Evolutionary conservation across 805 yeast species (phyloP).

Genomic region (Saccharomycopsis sp.): DNA sequence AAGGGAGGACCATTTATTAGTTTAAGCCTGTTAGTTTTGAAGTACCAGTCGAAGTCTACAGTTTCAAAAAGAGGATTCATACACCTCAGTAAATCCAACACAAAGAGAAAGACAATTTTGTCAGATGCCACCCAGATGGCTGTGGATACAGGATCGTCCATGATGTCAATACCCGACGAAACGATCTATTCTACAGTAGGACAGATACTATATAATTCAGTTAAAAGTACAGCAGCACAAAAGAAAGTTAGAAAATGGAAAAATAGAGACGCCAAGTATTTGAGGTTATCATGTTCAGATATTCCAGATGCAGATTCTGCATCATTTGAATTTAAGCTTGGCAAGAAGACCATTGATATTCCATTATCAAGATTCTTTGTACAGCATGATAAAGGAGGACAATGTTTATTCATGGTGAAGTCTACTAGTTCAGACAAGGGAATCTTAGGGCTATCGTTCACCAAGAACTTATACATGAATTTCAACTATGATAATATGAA

Average conservation of each 20-base stretch:
- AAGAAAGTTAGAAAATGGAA: slow-evolving; percentile 1
- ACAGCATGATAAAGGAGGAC: not conserved
- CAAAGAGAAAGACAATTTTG: not conserved
- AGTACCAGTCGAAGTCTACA: not conserved
- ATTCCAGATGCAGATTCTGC: not conserved
- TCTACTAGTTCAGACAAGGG: not conserved
- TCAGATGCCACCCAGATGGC: not conserved
- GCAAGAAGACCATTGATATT: not conserved
- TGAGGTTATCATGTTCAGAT: not conserved
- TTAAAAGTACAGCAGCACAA: not conserved
- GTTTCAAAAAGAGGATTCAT: not conserved
- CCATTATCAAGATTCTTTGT: not conserved
- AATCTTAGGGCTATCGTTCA: not conserved
- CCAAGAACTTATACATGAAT: not conserved
- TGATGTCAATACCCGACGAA: not conserved
- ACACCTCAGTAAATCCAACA: not conserved
- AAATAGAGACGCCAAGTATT: not conserved
- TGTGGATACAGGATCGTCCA: not conserved
- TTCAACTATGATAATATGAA: slow-evolving; percentile 1
- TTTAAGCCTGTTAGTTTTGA: not conserved
- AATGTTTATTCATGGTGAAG: not conserved
- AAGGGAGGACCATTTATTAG: not conserved
- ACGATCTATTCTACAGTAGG: not conserved
- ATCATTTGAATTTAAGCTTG: not conserved
- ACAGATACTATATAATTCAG: not conserved